A percentile compares a stretch with the other conserved stretches of the same genome.
These are phyloP conservation scores for Talaromyces pinophilus DNA, from an alignment of 2,329 filamentous ascomycete genomes.

Conservation along the genomic window DNA sequence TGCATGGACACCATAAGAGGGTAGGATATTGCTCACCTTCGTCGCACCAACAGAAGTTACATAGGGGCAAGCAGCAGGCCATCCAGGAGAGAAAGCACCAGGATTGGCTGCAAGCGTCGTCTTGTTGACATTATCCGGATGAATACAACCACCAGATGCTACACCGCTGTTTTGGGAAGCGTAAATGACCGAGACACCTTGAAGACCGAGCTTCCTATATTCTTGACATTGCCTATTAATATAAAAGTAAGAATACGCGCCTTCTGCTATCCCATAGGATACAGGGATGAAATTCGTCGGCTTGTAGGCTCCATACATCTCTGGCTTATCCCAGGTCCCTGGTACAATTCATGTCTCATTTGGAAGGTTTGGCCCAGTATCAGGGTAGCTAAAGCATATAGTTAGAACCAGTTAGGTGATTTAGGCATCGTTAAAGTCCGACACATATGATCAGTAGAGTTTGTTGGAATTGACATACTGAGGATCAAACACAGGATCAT, in stretches of 20 bases:
- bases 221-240: conserved; percentile 9
- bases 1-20: conserved; percentile 7
- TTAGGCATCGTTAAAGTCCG: neutral
- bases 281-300: conserved; percentile 12
- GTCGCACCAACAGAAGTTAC: conserved; percentile 18
- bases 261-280: conserved; percentile 16
- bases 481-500: conserved; percentile 17
- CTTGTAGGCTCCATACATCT: conserved; percentile 9
- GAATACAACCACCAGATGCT: conserved; percentile 21
- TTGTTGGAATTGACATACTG: neutral
- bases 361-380: neutral
- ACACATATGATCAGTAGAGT: neutral
- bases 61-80: conserved; percentile 55
- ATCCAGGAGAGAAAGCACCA: conserved; percentile 38
- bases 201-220: conserved; percentile 40
- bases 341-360: conserved; percentile 4
- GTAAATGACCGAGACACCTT: conserved; percentile 36
- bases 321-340: conserved; percentile 6
- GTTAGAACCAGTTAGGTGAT: neutral
- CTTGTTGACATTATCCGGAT: neutral
- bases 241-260: conserved; percentile 1
- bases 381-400: conserved; percentile 6
- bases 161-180: conserved; percentile 34
- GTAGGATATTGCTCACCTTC: neutral
- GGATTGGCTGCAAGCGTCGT: neutral